These are phyloP conservation scores for Rhazya stricta DNA, from an alignment of 257 asterid genomes.

Conservation along the genomic window DNA sequence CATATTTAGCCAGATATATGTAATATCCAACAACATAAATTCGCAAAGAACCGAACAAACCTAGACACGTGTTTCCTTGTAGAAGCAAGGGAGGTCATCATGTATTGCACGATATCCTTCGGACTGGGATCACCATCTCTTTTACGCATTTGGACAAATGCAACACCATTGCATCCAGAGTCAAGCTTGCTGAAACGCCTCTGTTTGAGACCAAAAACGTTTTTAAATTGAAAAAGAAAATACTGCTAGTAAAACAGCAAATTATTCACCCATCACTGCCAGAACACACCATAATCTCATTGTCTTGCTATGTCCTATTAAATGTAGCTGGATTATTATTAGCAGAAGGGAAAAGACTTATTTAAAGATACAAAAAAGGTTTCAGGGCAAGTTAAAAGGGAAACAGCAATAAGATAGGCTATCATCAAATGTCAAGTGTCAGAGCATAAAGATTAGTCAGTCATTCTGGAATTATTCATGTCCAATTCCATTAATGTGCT, in stretches of 20 bases:
- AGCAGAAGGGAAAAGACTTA: not conserved
- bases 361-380: not conserved
- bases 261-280: not conserved
- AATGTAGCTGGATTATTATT: not conserved
- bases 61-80: slow-evolving; percentile 76
- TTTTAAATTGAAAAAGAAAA: slow-evolving; percentile 1
- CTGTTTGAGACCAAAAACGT: slow-evolving; percentile 32
- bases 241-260: not conserved
- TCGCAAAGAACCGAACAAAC: slow-evolving; percentile 27
- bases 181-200: slow-evolving; percentile 81
- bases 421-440: not conserved
- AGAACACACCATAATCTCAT: not conserved
- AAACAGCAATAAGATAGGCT: not conserved
- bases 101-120: slow-evolving; percentile 74
- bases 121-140: slow-evolving; percentile 80
- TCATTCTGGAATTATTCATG: not conserved
- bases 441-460: not conserved
- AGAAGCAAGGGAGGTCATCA: slow-evolving; percentile 84
- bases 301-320: not conserved
- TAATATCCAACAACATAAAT: not conserved
- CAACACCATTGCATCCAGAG: slow-evolving; percentile 90
- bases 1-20: slow-evolving; percentile 19
- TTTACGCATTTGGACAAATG: slow-evolving; percentile 84
- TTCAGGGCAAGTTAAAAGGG: not conserved
- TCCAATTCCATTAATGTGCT: not conserved